Base-by-base conservation (phyloP, 345 rosid species). In the Acer campestre region DNA sequence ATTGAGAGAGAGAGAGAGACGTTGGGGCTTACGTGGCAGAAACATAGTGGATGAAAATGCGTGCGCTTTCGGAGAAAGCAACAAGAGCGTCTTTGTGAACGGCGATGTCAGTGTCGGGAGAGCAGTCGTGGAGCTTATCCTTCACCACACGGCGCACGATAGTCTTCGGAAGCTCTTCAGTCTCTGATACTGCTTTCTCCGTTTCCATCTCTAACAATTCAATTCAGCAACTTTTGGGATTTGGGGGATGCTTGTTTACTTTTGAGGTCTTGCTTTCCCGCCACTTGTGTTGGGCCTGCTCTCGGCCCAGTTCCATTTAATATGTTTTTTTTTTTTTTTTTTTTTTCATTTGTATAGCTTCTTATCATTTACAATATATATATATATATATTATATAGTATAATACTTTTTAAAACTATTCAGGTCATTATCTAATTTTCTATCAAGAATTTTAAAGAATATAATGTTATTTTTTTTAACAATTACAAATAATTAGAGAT, bases 111-210 rank as follows among this genome's bases (percentile, higher is more conserved):
- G 80, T 81, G 67, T 89, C 92, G 16, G 88, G 86, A 65, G 96
- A 95, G 78, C 93, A 89, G 35, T 85, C 86, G 46, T 93, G 83
- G 6, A 95, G 89, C 90, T 91, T 89, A 46, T 90, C 96, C 82
- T 93, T 95, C 85, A 93, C 98, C 76, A 93, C 90, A 40, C 99
- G 91, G 62, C 94, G 94, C 76, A 93, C 97, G 7, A 93, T 91
- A 44, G 98, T 89, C 79, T 85, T 85, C 31, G 94, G 97, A 71
- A 95, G 90, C 93, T 89, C 99, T 81, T 95, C 97, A 68, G 81
- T 86, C 73, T 85, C 88, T 8, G 88, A 3, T 3, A 86, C 87
- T 71, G 76, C 87, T 77, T 92, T 93, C 86, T 90, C 90, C 79
- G 83, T 79, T 61, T 81, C 85, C 70, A 66, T 58, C 61, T 51